Percentiles rank a stretch among this genome's conserved stretches.
phyloP scores from a whole-genome alignment of 225 moss, liverwort and hornwort genomes.

The Thuidium tamariscinum region DNA sequence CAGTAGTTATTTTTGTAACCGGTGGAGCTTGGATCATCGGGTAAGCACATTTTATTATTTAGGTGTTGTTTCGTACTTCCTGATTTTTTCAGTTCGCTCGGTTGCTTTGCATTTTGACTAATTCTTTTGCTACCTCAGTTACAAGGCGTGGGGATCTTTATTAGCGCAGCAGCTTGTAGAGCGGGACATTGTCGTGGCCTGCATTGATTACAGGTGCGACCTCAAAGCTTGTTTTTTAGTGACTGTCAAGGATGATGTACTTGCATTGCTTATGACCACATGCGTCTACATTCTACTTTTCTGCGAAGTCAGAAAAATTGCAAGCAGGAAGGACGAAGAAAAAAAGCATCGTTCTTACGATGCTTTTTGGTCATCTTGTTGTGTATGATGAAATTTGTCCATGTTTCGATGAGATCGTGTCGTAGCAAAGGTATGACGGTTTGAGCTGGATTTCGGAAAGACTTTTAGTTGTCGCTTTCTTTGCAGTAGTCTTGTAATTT shows the following conservation, averaged over 20 bases:
- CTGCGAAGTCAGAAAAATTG: neutral
- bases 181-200: constrained; percentile 74
- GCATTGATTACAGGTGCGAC: constrained; percentile 59
- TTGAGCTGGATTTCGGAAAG: neutral
- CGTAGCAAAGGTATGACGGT: neutral
- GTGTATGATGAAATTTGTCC: neutral
- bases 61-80: neutral
- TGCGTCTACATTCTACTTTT: neutral
- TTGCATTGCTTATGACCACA: neutral
- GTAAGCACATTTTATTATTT: constrained; percentile 4
- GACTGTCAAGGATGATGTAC: neutral
- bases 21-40: constrained; percentile 99
- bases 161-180: constrained; percentile 64
- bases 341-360: neutral
- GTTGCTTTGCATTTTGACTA: neutral
- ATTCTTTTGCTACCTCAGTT: constrained; percentile 18
- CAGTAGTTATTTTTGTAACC: constrained; percentile 82
- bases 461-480: neutral
- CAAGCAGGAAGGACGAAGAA: neutral
- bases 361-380: neutral
- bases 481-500: neutral
- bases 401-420: neutral
- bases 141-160: constrained; percentile 86
- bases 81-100: neutral
- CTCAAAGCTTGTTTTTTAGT: neutral